These are phyloP conservation scores for Leptodermis oblonga DNA, from an alignment of 257 asterid genomes.

Conservation along the genomic window DNA sequence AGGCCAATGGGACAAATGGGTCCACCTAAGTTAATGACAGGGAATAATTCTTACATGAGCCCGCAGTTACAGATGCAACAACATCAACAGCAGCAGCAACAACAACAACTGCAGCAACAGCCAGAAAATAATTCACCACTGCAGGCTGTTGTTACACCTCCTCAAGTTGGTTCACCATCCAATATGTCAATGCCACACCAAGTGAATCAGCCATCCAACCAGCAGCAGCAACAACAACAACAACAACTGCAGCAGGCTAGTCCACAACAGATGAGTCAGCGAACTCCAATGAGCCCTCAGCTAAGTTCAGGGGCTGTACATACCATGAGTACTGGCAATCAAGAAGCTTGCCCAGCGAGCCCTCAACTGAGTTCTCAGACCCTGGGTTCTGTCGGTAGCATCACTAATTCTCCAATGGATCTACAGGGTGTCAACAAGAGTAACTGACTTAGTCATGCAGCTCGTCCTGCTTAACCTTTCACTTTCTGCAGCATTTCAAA, in stretches of 20 bases:
- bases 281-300: constrained; percentile 96
- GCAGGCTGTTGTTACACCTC: constrained; percentile 70
- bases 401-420: constrained; percentile 82
- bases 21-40: constrained; percentile 74
- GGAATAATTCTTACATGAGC: constrained; percentile 57
- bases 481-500: not conserved
- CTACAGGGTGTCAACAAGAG: constrained; percentile 81
- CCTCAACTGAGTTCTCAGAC: constrained; percentile 97
- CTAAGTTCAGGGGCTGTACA: constrained; percentile 89
- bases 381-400: constrained; percentile 79
- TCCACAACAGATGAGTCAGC: constrained; percentile 84
- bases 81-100: constrained; percentile 31
- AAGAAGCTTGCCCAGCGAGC: constrained; percentile 88
- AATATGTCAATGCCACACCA: constrained; percentile 62
- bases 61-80: constrained; percentile 52
- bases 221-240: constrained; percentile 36
- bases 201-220: constrained; percentile 41
- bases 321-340: constrained; percentile 50
- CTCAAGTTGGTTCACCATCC: constrained; percentile 83
- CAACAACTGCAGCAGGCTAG: constrained; percentile 68
- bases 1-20: constrained; percentile 80
- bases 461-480: too few species aligned
- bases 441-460: constrained; percentile 37
- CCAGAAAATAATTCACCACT: constrained; percentile 63
- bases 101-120: constrained; percentile 34